phyloP scores from a whole-genome alignment of 805 yeast genomes.

The Isabelozyma heimii region DNA sequence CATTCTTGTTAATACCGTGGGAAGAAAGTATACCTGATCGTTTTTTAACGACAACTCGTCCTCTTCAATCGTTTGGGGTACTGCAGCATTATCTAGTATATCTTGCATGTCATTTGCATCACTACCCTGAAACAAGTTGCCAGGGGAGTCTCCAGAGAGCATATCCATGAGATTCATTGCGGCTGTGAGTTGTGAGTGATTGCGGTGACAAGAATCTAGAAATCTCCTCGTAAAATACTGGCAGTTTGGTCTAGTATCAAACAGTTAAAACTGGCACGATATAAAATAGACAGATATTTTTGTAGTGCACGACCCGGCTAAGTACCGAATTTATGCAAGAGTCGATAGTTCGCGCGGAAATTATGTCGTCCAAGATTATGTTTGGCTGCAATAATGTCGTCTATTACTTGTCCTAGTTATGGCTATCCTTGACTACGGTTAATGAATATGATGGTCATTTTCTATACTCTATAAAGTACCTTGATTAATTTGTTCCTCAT shows the following conservation, averaged over 20 bases:
- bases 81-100: conserved; percentile 1
- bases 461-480: background rate
- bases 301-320: background rate
- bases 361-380: background rate
- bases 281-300: background rate
- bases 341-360: too few relatives aligned
- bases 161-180: conserved; percentile 41
- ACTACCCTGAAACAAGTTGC: conserved; percentile 11
- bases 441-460: too few relatives aligned
- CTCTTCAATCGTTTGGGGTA: background rate
- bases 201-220: too few relatives aligned
- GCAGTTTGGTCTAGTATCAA: background rate
- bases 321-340: background rate
- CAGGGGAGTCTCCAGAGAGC: conserved; percentile 33
- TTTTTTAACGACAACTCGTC: conserved; percentile 11
- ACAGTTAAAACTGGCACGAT: background rate
- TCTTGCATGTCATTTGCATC: conserved; percentile 2
- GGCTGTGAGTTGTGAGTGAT: too few relatives aligned
- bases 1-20: conserved; percentile 29
- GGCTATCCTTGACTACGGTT: too few relatives aligned
- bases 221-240: too few relatives aligned
- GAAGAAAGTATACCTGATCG: conserved; percentile 29
- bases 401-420: too few relatives aligned
- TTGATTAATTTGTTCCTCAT: too few relatives aligned
- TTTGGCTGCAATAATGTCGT: too few relatives aligned